Evolutionary conservation across 1,284 basidiomycete genomes (phyloP), one percentile per base, ranked within the genome.

Genomic region (Porodaedalea pini): DNA sequence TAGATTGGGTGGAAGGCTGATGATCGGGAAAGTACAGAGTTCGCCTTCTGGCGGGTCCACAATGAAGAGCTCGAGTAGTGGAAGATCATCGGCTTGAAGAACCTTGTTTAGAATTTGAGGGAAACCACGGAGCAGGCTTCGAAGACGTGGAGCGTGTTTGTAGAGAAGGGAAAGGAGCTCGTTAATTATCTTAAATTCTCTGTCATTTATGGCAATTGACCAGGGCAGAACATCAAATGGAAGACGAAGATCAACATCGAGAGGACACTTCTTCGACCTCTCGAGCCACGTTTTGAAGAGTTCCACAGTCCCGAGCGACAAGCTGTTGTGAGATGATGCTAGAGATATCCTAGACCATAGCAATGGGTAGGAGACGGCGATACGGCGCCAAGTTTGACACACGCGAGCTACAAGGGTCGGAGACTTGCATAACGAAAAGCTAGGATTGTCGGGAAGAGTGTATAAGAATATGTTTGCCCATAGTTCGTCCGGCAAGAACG

Each of bases 201-300:
- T 21, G 31, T 43, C 47, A 15, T 50, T 41, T 1, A 37, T 41
- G 23, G 36, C 48, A 19, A 56, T 50, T 31, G 36, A 40, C 55
- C 55, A 56, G 17, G 55, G 55, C 23, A 56, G 34, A 3, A 50
- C 40, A 47, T 56, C 55, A 21, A 50, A 50, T 13, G 55, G 27
- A 41, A 50, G 23, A 6, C 55, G 37, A 15, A 56, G 39, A 25
- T 56, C 55, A 15, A 56, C 39, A 23, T 56, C 55, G 19, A 56
- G 21, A 2, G 39, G 34, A 39, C 55, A 56, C 5, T 37, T 23
- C 27, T 32, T 32, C 6, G 55, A 56, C 23, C 55, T 40, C 17
- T 56, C 23, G 17, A 51, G 47, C 55, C 55, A 56, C 8, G 51
- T 19, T 13, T 51, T 51, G 19, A 39, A 39, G 19, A 56, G 45